A percentile compares a stretch with the other conserved stretches of the same genome.
Conservation (phyloP, 352 stramenopile species). For the Pythium sukuiense region DNA sequence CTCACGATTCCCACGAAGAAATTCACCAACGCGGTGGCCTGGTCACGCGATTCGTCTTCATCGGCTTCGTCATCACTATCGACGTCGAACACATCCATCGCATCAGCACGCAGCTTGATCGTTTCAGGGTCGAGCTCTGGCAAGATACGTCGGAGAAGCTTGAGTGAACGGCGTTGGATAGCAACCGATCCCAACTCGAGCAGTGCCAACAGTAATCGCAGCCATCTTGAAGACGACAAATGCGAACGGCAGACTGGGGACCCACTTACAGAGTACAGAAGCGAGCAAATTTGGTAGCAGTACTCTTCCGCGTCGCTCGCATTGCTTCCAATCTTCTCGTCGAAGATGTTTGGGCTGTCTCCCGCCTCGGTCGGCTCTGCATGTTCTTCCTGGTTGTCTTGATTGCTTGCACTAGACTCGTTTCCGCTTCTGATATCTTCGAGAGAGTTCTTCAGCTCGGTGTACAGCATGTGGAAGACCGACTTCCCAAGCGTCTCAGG, state of each 20-base stretch:
- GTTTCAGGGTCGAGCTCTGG: slow-evolving; percentile 66
- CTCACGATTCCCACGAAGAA: slow-evolving; percentile 82
- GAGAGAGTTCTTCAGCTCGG: slow-evolving; percentile 85
- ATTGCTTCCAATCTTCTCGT: slow-evolving; percentile 11
- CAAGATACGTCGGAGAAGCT: slow-evolving; percentile 77
- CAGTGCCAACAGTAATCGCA: slow-evolving; percentile 79
- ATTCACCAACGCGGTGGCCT: slow-evolving; percentile 65
- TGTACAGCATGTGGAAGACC: slow-evolving; percentile 91
- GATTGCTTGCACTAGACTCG: not conserved
- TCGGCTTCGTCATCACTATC: slow-evolving; percentile 85
- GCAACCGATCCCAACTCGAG: slow-evolving; percentile 69
- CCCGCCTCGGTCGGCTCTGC: slow-evolving; percentile 37
- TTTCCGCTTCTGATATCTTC: slow-evolving; percentile 57
- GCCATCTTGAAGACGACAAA: slow-evolving; percentile 80
- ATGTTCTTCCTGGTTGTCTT: slow-evolving; percentile 8
- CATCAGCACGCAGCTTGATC: slow-evolving; percentile 64
- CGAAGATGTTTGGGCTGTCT: slow-evolving; percentile 11
- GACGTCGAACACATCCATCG: slow-evolving; percentile 74
- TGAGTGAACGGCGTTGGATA: slow-evolving; percentile 82
- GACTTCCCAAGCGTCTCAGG: slow-evolving; percentile 88
- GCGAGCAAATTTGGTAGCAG: slow-evolving; percentile 88
- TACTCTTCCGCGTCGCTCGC: slow-evolving; percentile 78
- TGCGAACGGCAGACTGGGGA: slow-evolving; percentile 80
- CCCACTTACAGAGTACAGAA: slow-evolving; percentile 87
- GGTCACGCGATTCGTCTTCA: slow-evolving; percentile 51